Evolutionary conservation across 179 eudicot species (phyloP).

Genomic region (Spinacia oleracea): DNA sequence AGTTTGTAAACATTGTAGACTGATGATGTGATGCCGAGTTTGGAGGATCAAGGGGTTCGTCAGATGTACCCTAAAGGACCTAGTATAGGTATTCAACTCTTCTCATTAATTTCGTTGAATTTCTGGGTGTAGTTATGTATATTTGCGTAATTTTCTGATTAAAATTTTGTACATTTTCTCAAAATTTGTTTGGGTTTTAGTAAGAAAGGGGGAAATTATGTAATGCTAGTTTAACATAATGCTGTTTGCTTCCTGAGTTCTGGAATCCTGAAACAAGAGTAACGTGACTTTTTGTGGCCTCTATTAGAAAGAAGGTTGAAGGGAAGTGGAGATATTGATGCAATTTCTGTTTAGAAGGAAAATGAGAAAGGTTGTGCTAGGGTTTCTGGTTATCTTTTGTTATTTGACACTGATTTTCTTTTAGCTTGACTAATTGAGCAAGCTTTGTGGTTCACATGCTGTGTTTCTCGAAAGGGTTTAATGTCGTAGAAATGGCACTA

Average conservation of each 20-base stretch:
- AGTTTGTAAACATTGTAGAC: conserved; percentile 46
- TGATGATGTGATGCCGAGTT: conserved; percentile 79
- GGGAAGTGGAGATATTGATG: not conserved
- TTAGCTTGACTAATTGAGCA: not conserved
- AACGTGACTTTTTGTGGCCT: not conserved
- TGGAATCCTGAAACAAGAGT: not conserved
- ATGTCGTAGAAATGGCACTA: not conserved
- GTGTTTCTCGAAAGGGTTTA: not conserved
- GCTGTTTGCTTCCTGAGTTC: not conserved
- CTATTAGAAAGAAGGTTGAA: not conserved
- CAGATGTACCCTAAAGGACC: conserved; percentile 84
- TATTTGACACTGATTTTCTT: not conserved
- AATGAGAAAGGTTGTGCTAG: not conserved
- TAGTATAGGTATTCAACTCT: conserved; percentile 54
- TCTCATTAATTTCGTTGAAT: not conserved
- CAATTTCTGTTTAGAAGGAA: not conserved
- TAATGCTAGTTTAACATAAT: not conserved
- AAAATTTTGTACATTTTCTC: not conserved
- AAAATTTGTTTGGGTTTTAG: not conserved
- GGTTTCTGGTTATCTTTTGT: not conserved
- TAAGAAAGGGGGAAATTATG: not conserved
- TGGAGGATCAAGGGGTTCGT: conserved; percentile 94
- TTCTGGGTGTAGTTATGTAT: not conserved
- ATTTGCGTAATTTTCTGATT: not conserved
- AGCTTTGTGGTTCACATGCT: too few relatives aligned